Percentiles rank a stretch among this genome's conserved stretches.
phyloP scores from a whole-genome alignment of 169 alveolate species.

The Cryptosporidium felis region DNA sequence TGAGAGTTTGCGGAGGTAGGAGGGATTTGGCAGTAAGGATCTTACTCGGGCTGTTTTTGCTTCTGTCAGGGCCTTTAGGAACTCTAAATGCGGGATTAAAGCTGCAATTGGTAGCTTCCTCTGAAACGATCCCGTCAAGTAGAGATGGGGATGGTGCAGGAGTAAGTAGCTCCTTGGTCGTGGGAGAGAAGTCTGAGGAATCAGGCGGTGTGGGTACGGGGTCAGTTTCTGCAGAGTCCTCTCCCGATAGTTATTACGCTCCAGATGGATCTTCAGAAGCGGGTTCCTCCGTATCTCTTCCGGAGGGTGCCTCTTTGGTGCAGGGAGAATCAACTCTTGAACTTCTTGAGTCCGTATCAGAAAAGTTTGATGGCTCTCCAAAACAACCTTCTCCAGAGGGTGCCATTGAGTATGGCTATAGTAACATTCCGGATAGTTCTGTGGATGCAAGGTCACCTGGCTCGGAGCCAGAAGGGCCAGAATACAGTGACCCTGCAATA shows the following conservation, averaged over 20 bases:
- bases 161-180: background rate
- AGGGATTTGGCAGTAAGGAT: background rate
- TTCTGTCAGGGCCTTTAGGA: background rate
- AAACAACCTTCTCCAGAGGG: background rate
- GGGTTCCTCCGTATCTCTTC: constrained; percentile 1
- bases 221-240: background rate
- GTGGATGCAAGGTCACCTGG: background rate
- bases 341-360: background rate
- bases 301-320: constrained; percentile 50
- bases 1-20: no score
- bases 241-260: no score
- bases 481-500: constrained; percentile 22
- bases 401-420: constrained; percentile 29
- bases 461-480: background rate
- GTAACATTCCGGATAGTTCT: constrained; percentile 11
- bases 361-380: background rate
- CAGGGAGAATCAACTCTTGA: constrained; percentile 14
- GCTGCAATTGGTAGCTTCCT: background rate
- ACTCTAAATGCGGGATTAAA: background rate
- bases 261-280: no score
- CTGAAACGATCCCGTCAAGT: background rate
- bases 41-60: background rate
- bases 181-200: no score
- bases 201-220: background rate
- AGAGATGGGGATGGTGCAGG: background rate